Evolutionary conservation across 108 stramenopile species (phyloP), one percentile per base, ranked within the genome.

Genomic region (Cylindrotheca fusiformis): DNA sequence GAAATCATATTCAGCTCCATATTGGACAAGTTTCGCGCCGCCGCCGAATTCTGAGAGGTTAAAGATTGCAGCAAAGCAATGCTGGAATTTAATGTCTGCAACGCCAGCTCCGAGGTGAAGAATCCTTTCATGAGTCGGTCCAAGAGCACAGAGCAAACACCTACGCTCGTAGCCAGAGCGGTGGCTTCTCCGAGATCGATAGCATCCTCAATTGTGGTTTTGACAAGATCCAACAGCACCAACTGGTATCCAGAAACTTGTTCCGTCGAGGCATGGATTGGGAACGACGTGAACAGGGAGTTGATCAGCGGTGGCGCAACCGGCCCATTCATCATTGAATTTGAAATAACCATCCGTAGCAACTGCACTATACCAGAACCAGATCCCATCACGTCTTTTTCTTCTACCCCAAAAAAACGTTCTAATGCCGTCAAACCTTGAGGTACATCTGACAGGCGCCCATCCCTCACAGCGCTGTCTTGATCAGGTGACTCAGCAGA

Each of bases 201-300:
- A 1, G 80, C 85, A 61, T 92, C 88, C 57, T 86, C 84, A 2
- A 93, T 72, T 22, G 83, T 83, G 2, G 75, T 63, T 17, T 62
- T 60, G 48, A 86, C 85, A 21, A 84, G 75, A 60, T 93, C 92
- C 47, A 90, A 74, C 54, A 93, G 59, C 0, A 90, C 80, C 25
- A 93, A 49, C 36, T 93, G 88, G 55, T 87, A 90, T 32, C 88
- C 87, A 41, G 84, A 83, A 22, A 90, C 92, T 72, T 93, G 86
- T 21, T 88, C 83, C 6, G 85, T 74, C 12, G 84, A 75, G 31
- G 88, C 83, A 70, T 90, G 88, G 44, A 90, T 84, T 26, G 92
- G 92, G 65, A 88, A 90, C 2, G 87, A 85, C 18, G 69, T 76
- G 48, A 93, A 90, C 17, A 93, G 57, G 20, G 79, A 71, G 62